Conservation (phyloP, 257 asterid species). For the Solanum paucissectum region DNA sequence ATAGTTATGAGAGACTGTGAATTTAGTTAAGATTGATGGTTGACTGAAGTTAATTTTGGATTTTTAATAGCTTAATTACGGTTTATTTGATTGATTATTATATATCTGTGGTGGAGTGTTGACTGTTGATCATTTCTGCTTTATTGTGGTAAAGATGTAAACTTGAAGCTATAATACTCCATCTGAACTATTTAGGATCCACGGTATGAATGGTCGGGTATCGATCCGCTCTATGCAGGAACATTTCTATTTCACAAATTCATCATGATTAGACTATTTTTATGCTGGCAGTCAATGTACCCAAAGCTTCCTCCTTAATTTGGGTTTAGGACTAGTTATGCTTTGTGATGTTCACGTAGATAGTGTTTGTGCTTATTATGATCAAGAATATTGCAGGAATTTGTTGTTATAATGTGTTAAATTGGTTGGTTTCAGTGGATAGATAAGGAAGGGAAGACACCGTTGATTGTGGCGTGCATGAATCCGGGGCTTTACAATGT, state of each 20-base stretch:
- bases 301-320: neutral
- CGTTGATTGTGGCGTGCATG: slow-evolving; percentile 75
- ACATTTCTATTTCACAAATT: neutral
- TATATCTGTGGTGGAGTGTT: neutral
- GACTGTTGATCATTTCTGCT: neutral
- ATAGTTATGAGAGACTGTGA: neutral
- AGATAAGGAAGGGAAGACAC: slow-evolving; percentile 85
- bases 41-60: neutral
- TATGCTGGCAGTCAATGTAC: neutral
- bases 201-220: neutral
- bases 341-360: neutral
- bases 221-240: neutral
- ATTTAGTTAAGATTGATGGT: neutral
- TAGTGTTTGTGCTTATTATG: neutral
- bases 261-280: neutral
- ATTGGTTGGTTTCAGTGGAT: slow-evolving; percentile 53
- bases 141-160: neutral
- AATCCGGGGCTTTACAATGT: slow-evolving; percentile 55
- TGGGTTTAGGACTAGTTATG: neutral
- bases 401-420: neutral
- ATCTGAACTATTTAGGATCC: neutral
- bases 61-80: neutral
- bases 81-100: neutral
- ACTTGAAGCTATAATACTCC: neutral
- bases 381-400: neutral